Conservation (phyloP, 2,329 filamentous ascomycete genomes). For the Diplodia mutila region DNA sequence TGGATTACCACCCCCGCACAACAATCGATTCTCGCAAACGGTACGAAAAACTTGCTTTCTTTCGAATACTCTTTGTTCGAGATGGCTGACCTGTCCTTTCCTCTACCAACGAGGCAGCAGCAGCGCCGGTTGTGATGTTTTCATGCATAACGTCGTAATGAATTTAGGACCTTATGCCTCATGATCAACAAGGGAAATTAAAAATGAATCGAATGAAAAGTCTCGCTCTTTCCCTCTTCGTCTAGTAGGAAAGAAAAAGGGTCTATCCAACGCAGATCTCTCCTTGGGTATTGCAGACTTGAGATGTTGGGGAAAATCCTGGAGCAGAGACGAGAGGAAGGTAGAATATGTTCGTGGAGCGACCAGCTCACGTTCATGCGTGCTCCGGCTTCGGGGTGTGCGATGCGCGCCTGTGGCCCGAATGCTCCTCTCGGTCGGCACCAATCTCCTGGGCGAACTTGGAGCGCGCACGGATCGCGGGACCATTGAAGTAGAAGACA, state of each 20-base stretch:
- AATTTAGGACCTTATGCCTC: neutral
- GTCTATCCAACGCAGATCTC: neutral
- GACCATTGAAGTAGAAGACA: constrained; percentile 61
- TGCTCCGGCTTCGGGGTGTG: neutral
- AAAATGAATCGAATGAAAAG: neutral
- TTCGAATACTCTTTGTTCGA: neutral
- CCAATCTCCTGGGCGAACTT: constrained; percentile 56
- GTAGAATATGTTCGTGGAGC: neutral
- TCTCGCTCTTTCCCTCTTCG: neutral
- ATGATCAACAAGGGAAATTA: neutral
- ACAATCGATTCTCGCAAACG: neutral
- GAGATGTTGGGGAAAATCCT: neutral
- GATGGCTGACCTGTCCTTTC: neutral
- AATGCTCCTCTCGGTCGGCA: constrained; percentile 35
- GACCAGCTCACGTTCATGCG: neutral
- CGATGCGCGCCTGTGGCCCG: constrained; percentile 30
- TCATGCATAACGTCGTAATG: neutral
- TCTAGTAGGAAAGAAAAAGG: neutral
- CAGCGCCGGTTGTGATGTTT: neutral
- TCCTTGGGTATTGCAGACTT: neutral
- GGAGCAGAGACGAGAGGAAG: neutral
- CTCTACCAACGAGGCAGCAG: neutral
- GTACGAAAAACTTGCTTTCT: neutral
- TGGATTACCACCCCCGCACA: neutral
- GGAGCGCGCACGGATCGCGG: constrained; percentile 54